Percentiles rank a stretch among this genome's conserved stretches.
Evolutionary conservation across 148 eudicot genomes (phyloP).

Genomic region (Chenopodium album): DNA sequence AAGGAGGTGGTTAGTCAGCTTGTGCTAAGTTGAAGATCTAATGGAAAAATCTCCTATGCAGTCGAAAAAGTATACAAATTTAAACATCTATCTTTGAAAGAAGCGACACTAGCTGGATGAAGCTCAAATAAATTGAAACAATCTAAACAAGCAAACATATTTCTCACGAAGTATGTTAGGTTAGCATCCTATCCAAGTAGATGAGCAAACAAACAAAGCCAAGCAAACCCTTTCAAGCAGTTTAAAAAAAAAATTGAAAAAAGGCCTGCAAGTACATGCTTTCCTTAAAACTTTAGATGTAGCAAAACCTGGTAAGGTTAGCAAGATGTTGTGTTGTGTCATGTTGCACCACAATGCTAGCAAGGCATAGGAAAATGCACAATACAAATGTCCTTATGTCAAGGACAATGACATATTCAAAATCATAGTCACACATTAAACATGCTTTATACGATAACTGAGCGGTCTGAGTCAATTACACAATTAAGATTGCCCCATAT

Average conservation of each 20-base stretch:
- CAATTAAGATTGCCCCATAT: neutral
- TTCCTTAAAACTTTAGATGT: neutral
- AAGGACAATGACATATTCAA: neutral
- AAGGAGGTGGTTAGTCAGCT: neutral
- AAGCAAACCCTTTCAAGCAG: neutral
- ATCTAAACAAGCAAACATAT: neutral
- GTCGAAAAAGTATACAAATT: neutral
- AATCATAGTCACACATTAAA: no score
- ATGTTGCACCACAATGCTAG: neutral
- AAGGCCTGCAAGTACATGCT: neutral
- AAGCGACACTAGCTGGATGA: neutral
- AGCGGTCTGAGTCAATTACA: neutral
- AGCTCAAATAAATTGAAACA: neutral
- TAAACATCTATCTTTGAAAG: neutral
- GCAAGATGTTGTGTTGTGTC: neutral
- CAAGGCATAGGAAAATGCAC: neutral
- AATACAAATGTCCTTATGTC: neutral
- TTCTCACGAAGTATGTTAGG: neutral
- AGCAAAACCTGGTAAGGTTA: neutral
- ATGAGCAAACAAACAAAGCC: neutral
- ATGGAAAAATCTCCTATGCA: neutral
- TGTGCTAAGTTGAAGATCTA: constrained; percentile 3
- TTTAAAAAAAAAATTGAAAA: no score
- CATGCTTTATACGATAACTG: neutral
- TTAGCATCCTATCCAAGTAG: neutral